Evolutionary conservation across 257 asterid genomes (phyloP), one percentile per base, ranked within the genome.

Genomic region (Salvia hispanica): DNA sequence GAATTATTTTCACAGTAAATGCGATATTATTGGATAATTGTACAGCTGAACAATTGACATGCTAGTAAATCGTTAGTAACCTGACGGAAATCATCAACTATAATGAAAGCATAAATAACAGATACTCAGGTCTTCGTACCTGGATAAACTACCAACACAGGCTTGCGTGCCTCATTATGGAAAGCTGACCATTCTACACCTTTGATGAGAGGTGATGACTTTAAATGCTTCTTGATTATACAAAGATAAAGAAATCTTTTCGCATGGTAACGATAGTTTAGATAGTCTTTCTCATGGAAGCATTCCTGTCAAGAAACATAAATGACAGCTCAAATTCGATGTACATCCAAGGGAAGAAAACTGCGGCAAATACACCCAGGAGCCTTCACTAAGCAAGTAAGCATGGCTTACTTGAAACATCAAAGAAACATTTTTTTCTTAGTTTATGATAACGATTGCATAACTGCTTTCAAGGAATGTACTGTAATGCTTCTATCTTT

Each of bases 141-240:
- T 86, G 99, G 92, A 79, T 81, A 78, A 74, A 94, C 81, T 73
- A 87, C 77, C 65, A 94, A 74, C 48, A 91, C 67, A 64, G 97
- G 97, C 76, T 91, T 94, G 60, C 99, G 96, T 58, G 99, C 93
- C 83, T 94, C 99, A 10, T 88, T 91, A 67, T 91, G 91, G 72
- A 91, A 83, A 50, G 95, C 64, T 31, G 88, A 81, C 99, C 97
- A 94, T 62, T 67, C 82, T 66, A 87, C 79, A 56, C 83, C 87
- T 64, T 72, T 78, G 73, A 82, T 76, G 28, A 69, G 43, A 37
- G 89, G 66, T 72, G 91, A 84, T 2, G 57, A 37, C 63, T 72
- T 81, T 77, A 94, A 79, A 70, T 85, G 76, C 50, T 94, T 83
- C 87, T 88, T 91, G 65, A 91, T 78, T 58, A 85, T 76, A 79